Base-by-base conservation (phyloP, 176 grass and related monocot species). In the Carex parvula region DNA sequence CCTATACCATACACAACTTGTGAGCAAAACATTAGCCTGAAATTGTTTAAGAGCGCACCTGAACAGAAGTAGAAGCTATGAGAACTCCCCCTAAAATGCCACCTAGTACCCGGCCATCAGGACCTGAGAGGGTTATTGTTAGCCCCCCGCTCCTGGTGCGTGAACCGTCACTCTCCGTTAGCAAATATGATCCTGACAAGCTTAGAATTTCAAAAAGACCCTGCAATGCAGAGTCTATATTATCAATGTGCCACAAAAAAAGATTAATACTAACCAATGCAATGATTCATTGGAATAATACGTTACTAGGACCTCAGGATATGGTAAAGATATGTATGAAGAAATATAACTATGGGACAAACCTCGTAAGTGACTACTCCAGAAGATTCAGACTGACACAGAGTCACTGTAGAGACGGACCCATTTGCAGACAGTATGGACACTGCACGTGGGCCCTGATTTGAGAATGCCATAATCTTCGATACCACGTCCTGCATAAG, bases 371-470 rank as follows among this genome's bases (percentile, higher is more conserved):
- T 83, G 42, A 83, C 62, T 46, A 69, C 81, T 69, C 81, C 39
- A 18, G 81, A 83, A 64, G 81, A 55, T 64, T 64, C 84, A 3
- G 92, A 85, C 74, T 90, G 79, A 17, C 91, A 86, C 5, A 97
- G 94, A 60, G 91, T 80, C 3, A 79, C 92, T 15, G 89, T 86
- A 56, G 94, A 97, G 44, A 97, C 82, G 3, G 92, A 88, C 26
- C 94, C 94, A 81, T 73, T 97, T 26, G 92, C 94, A 29, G 94
- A 97, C 54, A 97, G 91, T 26, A 97, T 84, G 24, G 91, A 97
- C 16, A 97, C 84, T 1, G 91, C 90, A 79, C 90, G 88, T 0
- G 94, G 82, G 3, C 91, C 90, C 59, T 91, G 94, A 32, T 39
- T 88, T 22, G 88, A 90, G 48, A 97, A 93, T 14, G 89, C 81